Conservation (phyloP, 805 yeast genomes). For the Schizosaccharomyces cryophilus region DNA sequence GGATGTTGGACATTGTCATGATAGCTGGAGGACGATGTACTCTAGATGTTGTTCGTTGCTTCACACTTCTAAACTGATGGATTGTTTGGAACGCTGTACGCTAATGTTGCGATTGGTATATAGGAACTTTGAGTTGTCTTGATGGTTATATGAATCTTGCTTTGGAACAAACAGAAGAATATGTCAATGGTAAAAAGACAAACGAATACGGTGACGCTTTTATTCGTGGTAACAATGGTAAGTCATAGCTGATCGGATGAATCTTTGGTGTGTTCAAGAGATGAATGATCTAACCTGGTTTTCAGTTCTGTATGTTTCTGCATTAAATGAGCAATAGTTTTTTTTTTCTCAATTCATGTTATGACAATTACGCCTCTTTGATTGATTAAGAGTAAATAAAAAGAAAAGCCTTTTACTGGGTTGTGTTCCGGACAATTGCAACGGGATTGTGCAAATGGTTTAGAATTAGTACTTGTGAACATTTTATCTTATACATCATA, state of each 20-base stretch:
- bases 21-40: background rate
- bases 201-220: slow-evolving; percentile 53
- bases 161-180: slow-evolving; percentile 51
- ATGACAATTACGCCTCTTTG: too few relatives aligned
- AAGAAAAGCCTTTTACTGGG: too few relatives aligned
- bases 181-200: slow-evolving; percentile 24
- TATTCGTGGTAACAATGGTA: slow-evolving; percentile 67
- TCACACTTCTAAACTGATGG: background rate
- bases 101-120: background rate
- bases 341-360: background rate
- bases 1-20: background rate
- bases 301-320: background rate
- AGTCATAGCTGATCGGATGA: slow-evolving; percentile 13
- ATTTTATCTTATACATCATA: too few relatives aligned
- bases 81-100: background rate
- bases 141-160: slow-evolving; percentile 96
- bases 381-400: too few relatives aligned
- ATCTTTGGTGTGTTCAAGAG: background rate
- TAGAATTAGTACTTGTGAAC: too few relatives aligned
- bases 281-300: background rate
- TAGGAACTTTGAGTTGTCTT: slow-evolving; percentile 48
- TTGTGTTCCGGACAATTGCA: too few relatives aligned
- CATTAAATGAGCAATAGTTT: background rate
- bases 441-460: too few relatives aligned
- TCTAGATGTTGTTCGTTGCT: background rate